Percentiles rank a stretch among this genome's conserved stretches.
Conservation (phyloP, 108 stramenopile species). For the Cyclostephanos invisitatus region DNA sequence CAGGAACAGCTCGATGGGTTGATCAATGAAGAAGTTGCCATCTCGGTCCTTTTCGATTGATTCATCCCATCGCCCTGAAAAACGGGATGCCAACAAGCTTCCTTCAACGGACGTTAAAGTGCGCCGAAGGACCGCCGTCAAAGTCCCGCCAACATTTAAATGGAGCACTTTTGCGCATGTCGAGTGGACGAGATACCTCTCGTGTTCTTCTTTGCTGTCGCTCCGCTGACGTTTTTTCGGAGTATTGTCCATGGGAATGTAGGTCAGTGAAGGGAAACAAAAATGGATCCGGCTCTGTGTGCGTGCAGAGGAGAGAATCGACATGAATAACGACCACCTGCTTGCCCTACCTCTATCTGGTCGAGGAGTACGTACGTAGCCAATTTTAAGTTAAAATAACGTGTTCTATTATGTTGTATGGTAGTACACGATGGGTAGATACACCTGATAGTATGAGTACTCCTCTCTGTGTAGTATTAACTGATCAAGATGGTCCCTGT, state of each 20-base stretch:
- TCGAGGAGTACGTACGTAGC: too few species aligned
- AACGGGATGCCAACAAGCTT: conserved; percentile 65
- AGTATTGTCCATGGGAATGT: neutral
- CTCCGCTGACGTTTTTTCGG: neutral
- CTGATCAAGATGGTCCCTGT: neutral
- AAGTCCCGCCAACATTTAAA: conserved; percentile 66
- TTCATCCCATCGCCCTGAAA: conserved; percentile 69
- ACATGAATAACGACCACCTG: too few species aligned
- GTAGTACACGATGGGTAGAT: too few species aligned
- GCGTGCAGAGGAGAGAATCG: too few species aligned
- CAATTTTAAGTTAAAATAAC: too few species aligned
- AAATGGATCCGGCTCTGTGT: too few species aligned
- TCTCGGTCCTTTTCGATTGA: conserved; percentile 56
- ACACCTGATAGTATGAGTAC: too few species aligned
- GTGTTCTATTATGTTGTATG: too few species aligned
- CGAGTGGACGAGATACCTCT: neutral
- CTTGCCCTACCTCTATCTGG: too few species aligned
- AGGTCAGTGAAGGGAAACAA: neutral
- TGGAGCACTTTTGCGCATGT: conserved; percentile 47
- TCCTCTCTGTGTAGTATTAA: too few species aligned
- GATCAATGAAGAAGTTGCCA: conserved; percentile 71
- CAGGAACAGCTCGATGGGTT: conserved; percentile 48
- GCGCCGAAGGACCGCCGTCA: conserved; percentile 52
- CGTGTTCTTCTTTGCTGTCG: conserved; percentile 1
- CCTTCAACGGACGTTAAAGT: conserved; percentile 60